Conservation (phyloP, 768 basidiomycete genomes). For the Psilocybe azurescens region DNA sequence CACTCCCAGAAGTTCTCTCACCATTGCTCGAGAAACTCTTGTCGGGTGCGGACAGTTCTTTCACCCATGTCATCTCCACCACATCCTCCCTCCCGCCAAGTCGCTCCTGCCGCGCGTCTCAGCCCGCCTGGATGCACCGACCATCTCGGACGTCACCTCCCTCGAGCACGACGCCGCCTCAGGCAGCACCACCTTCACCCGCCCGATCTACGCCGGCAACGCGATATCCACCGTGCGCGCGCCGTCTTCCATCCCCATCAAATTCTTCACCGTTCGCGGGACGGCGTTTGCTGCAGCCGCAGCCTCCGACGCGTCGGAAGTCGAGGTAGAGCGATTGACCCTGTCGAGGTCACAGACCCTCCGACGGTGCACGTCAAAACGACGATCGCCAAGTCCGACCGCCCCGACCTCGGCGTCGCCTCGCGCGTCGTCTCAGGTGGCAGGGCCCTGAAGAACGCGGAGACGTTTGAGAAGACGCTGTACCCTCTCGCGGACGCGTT, state of each 20-base stretch:
- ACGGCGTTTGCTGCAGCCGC: conserved; percentile 84
- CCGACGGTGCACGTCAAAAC: conserved; percentile 72
- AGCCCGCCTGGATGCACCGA: conserved; percentile 86
- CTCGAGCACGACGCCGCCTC: conserved; percentile 73
- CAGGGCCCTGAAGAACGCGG: conserved; percentile 91
- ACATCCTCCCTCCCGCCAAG: conserved; percentile 93
- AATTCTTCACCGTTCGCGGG: conserved; percentile 93
- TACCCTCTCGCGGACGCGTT: conserved; percentile 88
- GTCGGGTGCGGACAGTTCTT: conserved; percentile 52
- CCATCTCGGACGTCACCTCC: conserved; percentile 89
- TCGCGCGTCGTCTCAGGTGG: conserved; percentile 93
- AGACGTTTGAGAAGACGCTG: conserved; percentile 86
- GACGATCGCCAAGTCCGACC: conserved; percentile 85
- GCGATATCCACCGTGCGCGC: conserved; percentile 93
- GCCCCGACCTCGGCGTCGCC: conserved; percentile 91
- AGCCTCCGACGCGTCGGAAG: conserved; percentile 50
- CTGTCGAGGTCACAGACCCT: conserved; percentile 64
- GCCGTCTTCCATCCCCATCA: conserved; percentile 75
- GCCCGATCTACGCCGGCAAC: conserved; percentile 98
- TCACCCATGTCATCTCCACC: conserved; percentile 91
- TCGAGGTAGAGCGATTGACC: conserved; percentile 66
- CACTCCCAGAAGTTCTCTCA: conserved; percentile 78
- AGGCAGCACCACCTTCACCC: conserved; percentile 84
- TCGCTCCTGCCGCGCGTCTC: conserved; percentile 93
- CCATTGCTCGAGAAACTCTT: conserved; percentile 84